phyloP scores from a whole-genome alignment of 2,329 filamentous ascomycete genomes.

The Niveomyces coronatus region DNA sequence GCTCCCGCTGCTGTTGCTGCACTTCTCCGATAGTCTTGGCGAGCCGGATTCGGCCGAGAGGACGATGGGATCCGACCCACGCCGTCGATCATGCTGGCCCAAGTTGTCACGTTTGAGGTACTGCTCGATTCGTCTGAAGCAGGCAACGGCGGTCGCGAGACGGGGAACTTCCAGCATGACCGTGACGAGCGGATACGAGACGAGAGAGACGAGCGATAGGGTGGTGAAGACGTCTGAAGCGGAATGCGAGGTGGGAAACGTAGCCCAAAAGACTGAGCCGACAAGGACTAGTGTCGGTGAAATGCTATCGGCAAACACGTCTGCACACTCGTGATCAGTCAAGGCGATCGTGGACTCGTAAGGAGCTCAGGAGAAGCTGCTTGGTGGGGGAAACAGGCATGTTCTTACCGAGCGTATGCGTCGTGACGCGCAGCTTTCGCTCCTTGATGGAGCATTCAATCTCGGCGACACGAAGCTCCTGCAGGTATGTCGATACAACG shows the following conservation, averaged over 20 bases:
- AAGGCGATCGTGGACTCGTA: background rate
- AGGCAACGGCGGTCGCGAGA: background rate
- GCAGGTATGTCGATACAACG: background rate
- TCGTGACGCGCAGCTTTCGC: background rate
- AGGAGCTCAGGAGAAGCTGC: background rate
- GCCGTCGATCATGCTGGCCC: background rate
- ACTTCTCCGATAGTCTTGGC: too few relatives aligned
- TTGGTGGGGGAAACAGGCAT: too few relatives aligned
- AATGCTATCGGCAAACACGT: background rate
- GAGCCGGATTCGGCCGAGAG: too few relatives aligned
- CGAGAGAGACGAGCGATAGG: background rate
- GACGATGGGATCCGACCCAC: too few relatives aligned
- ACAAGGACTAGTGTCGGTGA: constrained; percentile 2
- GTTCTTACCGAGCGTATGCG: background rate
- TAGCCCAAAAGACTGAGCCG: constrained; percentile 1
- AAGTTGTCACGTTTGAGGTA: background rate
- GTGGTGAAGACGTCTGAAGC: constrained; percentile 1
- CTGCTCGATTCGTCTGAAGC: background rate
- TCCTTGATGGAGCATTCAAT: background rate
- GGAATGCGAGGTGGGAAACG: background rate
- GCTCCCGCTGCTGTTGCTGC: too few relatives aligned
- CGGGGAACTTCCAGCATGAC: background rate
- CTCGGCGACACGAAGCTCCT: constrained; percentile 1
- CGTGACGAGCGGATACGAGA: background rate
- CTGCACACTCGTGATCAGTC: too few relatives aligned